phyloP scores from a whole-genome alignment of 495 filamentous ascomycete species.

The Penicilliopsis zonata region DNA sequence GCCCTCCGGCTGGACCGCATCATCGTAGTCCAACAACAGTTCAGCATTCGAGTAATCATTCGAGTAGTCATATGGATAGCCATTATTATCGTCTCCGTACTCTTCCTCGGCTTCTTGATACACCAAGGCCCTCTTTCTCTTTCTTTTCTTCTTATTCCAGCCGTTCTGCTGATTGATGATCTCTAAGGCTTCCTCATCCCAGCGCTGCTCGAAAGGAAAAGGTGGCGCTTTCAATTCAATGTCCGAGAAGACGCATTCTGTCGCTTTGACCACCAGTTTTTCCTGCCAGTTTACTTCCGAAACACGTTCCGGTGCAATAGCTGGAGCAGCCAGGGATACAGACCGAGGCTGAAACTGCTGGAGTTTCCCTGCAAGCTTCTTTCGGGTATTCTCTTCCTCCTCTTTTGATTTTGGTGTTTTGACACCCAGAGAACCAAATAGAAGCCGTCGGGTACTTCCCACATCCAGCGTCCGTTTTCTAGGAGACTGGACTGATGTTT shows the following conservation, averaged over 20 bases:
- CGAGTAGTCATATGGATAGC: constrained; percentile 8
- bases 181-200: constrained; percentile 64
- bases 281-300: constrained; percentile 50
- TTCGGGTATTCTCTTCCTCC: constrained; percentile 51
- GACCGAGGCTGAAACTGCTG: constrained; percentile 12
- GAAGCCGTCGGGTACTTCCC: constrained; percentile 48
- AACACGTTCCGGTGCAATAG: constrained; percentile 11
- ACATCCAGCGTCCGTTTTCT: constrained; percentile 46
- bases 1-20: constrained; percentile 14
- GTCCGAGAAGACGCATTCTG: constrained; percentile 72
- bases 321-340: constrained; percentile 7
- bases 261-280: constrained; percentile 59
- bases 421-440: constrained; percentile 65
- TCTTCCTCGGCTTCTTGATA: constrained; percentile 1
- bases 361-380: constrained; percentile 33
- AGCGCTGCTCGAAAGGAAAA: constrained; percentile 83
- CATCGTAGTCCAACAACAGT: constrained; percentile 41
- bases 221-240: constrained; percentile 65
- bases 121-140: constrained; percentile 37
- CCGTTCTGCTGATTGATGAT: constrained; percentile 26
- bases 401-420: constrained; percentile 53
- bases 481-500: constrained; percentile 2
- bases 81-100: background rate
- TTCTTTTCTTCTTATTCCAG: constrained; percentile 41
- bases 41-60: constrained; percentile 21